phyloP scores from a whole-genome alignment of 768 basidiomycete species.

The Mrakia blollopis region DNA sequence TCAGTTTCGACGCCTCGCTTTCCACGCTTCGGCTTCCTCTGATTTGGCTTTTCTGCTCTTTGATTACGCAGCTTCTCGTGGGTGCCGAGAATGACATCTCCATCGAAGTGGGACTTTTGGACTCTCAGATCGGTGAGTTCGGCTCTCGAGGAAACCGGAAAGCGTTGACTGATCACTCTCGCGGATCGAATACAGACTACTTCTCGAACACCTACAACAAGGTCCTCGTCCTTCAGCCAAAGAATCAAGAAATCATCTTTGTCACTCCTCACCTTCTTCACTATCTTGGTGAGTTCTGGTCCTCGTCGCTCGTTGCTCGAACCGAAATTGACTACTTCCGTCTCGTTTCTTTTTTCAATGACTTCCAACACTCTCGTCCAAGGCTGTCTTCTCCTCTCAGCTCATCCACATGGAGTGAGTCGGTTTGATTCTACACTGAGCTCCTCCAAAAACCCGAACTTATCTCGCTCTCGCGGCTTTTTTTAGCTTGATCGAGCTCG shows the following conservation, averaged over 20 bases:
- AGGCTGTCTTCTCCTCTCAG: conserved; percentile 18
- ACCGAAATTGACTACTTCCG: not conserved
- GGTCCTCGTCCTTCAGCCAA: conserved; percentile 17
- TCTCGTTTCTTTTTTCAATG: not conserved
- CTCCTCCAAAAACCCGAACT: not conserved
- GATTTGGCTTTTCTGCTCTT: not conserved
- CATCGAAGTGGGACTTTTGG: conserved; percentile 3
- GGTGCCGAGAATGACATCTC: not conserved
- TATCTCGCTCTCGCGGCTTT: not conserved
- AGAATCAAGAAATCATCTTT: conserved; percentile 18
- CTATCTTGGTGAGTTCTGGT: conserved; percentile 17
- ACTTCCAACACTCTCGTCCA: conserved; percentile 10
- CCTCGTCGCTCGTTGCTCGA: not conserved
- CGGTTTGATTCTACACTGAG: not conserved
- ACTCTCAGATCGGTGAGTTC: conserved; percentile 8
- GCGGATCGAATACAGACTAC: not conserved
- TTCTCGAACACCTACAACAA: conserved; percentile 18
- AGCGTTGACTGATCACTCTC: conserved; percentile 6
- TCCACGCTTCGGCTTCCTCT: not conserved
- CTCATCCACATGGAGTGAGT: conserved; percentile 24
- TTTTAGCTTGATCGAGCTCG: not conserved
- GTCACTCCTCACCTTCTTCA: conserved; percentile 8
- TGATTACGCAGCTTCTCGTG: not conserved
- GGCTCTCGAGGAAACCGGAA: not conserved
- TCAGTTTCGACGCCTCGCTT: not conserved